These are phyloP conservation scores for Zymoseptoria tritici DNA, from an alignment of 2,329 filamentous ascomycete species.

Conservation along the genomic window DNA sequence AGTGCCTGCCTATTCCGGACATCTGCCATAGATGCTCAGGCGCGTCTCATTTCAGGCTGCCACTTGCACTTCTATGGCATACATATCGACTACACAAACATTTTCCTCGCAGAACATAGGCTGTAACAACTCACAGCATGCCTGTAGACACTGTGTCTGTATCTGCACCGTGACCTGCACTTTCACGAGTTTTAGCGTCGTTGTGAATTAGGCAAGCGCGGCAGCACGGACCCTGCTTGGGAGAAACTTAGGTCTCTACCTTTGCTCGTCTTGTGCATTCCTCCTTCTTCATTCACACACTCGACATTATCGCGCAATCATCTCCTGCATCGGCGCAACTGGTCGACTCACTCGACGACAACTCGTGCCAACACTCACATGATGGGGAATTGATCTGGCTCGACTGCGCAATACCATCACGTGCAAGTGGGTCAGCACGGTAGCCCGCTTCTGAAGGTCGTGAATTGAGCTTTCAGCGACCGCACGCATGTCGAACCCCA, in stretches of 20 bases:
- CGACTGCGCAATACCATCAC: neutral
- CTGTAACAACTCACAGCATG: neutral
- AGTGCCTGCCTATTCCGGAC: neutral
- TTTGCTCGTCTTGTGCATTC: neutral
- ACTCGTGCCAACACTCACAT: neutral
- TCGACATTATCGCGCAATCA: neutral
- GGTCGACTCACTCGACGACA: neutral
- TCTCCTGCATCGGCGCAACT: neutral
- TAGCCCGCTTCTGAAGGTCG: neutral
- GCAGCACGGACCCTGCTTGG: neutral
- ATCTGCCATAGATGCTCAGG: neutral
- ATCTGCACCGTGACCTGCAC: neutral
- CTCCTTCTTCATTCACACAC: neutral
- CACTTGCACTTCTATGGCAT: neutral
- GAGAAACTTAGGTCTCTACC: neutral
- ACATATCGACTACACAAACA: neutral
- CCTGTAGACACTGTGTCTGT: neutral
- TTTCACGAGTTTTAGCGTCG: neutral
- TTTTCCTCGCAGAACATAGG: neutral
- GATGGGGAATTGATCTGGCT: neutral
- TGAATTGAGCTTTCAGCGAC: neutral
- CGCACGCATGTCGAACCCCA: neutral
- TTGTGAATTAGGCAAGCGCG: neutral
- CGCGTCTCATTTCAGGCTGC: neutral
- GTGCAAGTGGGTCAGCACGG: neutral